Percentiles rank a stretch among this genome's conserved stretches.
phyloP scores from a whole-genome alignment of 1,284 basidiomycete species.

The Gastroboletus turbinatus region DNA sequence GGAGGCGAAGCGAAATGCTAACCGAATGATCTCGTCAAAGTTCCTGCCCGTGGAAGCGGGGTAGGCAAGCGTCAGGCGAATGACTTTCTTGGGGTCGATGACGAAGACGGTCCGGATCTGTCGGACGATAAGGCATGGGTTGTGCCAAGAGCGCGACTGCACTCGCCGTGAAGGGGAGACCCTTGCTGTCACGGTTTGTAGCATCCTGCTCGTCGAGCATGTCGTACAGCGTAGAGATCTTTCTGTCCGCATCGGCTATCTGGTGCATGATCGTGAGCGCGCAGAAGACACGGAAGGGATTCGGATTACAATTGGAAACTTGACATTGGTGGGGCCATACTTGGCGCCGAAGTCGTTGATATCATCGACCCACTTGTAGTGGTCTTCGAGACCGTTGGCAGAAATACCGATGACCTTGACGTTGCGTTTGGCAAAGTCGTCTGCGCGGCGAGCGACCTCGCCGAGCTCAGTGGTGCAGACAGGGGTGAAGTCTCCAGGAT shows the following conservation, averaged over 20 bases:
- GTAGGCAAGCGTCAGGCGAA: conserved; percentile 89
- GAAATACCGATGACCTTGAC: conserved; percentile 96
- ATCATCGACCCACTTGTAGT: conserved; percentile 90
- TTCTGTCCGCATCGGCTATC: conserved; percentile 92
- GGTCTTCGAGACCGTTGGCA: conserved; percentile 86
- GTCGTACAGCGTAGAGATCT: conserved; percentile 84
- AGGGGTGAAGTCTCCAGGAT: conserved; percentile 86
- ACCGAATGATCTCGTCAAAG: conserved; percentile 89
- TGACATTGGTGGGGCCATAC: conserved; percentile 67
- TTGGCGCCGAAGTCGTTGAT: conserved; percentile 80
- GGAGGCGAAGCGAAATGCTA: conserved; percentile 20
- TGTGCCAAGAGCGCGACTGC: conserved; percentile 2
- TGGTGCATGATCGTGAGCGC: conserved; percentile 30
- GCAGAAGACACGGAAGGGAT: conserved; percentile 9
- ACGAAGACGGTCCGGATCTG: conserved; percentile 95
- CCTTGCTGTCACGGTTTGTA: conserved; percentile 93
- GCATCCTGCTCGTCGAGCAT: conserved; percentile 97
- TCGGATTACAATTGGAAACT: conserved; percentile 84
- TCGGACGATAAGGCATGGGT: conserved; percentile 4
- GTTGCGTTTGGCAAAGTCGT: conserved; percentile 83
- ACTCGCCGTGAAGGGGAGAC: conserved; percentile 73
- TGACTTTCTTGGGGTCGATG: conserved; percentile 90
- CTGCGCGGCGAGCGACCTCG: conserved; percentile 85
- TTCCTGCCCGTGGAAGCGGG: conserved; percentile 85
- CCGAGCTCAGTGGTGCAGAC: conserved; percentile 97